phyloP scores from a whole-genome alignment of 1,284 basidiomycete genomes.

The Phenoliferia sp. region DNA sequence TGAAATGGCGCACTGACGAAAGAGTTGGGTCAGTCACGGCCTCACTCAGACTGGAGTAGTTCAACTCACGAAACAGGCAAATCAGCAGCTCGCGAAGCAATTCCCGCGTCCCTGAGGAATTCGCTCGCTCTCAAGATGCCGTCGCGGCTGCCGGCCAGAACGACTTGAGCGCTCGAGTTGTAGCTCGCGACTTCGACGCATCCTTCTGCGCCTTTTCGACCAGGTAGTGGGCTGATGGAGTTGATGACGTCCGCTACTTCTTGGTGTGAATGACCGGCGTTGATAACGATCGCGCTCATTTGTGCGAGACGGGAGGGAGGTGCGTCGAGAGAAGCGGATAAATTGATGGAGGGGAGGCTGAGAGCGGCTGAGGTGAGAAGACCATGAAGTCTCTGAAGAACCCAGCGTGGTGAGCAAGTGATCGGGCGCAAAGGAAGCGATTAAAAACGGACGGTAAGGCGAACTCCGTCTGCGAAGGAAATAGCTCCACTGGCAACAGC shows the following conservation, averaged over 20 bases:
- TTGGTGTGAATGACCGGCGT: constrained; percentile 31
- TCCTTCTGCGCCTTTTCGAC: constrained; percentile 16
- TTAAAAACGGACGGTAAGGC: constrained; percentile 25
- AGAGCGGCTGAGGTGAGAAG: constrained; percentile 35
- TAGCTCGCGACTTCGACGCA: constrained; percentile 39
- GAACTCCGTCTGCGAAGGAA: constrained; percentile 35
- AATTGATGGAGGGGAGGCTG: constrained; percentile 29
- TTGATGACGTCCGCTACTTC: constrained; percentile 34
- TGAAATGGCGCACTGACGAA: constrained; percentile 35
- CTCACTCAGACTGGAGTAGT: neutral
- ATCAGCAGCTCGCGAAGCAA: constrained; percentile 39
- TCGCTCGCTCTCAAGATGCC: constrained; percentile 37
- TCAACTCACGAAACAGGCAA: constrained; percentile 38
- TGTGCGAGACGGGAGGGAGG: constrained; percentile 30
- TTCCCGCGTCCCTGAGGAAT: constrained; percentile 30
- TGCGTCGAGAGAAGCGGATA: constrained; percentile 25
- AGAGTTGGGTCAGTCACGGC: neutral
- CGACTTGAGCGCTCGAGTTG: constrained; percentile 38
- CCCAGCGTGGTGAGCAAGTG: neutral
- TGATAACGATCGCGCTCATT: constrained; percentile 39
- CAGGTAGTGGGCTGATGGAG: constrained; percentile 13
- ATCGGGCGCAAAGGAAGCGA: neutral
- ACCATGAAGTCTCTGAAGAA: constrained; percentile 34
- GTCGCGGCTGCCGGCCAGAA: constrained; percentile 36
- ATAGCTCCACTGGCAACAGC: constrained; percentile 37